A percentile compares a stretch with the other conserved stretches of the same genome.
phyloP scores from a whole-genome alignment of 176 grass and related monocot genomes.

The Elymus sibiricus region DNA sequence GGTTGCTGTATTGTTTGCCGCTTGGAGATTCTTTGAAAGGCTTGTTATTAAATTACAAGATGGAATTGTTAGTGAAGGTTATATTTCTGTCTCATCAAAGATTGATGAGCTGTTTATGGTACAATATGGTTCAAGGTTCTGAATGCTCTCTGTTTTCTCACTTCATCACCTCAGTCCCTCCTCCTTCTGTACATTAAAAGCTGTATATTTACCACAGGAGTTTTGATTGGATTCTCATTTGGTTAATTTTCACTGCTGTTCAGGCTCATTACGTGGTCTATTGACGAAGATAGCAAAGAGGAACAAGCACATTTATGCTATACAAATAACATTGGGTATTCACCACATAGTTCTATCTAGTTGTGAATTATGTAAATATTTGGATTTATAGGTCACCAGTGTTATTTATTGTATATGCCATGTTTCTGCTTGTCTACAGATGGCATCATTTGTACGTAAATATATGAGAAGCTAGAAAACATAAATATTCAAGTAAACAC shows the following conservation, averaged over 20 bases:
- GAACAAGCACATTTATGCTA: slow-evolving; percentile 56
- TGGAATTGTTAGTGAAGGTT: slow-evolving; percentile 39
- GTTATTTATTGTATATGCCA: not conserved
- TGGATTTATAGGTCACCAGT: not conserved
- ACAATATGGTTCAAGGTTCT: slow-evolving; percentile 78
- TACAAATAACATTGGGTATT: slow-evolving; percentile 43
- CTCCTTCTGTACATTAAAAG: not conserved
- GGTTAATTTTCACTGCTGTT: slow-evolving; percentile 3
- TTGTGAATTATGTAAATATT: not conserved
- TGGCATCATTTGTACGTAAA: slow-evolving; percentile 1
- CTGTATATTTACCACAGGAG: not conserved
- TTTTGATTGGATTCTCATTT: slow-evolving; percentile 25
- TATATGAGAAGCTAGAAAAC: not conserved
- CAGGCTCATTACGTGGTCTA: slow-evolving; percentile 63
- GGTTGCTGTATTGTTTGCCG: slow-evolving; percentile 32
- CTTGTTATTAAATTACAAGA: slow-evolving; percentile 45
- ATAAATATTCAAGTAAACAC: not conserved
- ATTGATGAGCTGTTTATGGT: slow-evolving; percentile 48
- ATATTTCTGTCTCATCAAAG: slow-evolving; percentile 51
- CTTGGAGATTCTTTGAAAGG: slow-evolving; percentile 58
- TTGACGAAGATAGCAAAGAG: slow-evolving; percentile 71
- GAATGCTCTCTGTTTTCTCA: not conserved
- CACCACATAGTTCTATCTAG: not conserved
- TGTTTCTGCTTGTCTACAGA: slow-evolving; percentile 7
- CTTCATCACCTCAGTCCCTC: not conserved